phyloP scores from a whole-genome alignment of 1,284 basidiomycete genomes.

The Peniophora sp. region DNA sequence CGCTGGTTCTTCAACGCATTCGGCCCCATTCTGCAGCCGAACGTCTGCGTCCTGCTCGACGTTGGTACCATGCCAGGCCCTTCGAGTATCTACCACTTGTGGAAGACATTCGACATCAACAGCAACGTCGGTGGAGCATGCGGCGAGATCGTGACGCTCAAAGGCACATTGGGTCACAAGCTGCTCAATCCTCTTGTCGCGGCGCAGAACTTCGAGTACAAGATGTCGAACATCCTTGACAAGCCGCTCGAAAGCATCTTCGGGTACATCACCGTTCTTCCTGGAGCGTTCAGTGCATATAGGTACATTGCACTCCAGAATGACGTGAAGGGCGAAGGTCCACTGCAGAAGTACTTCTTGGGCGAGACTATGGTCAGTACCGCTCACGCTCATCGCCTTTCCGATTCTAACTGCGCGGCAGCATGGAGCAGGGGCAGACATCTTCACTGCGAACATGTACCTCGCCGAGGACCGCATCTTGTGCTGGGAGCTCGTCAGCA shows the following conservation, averaged over 20 bases:
- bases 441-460: slow-evolving; percentile 89
- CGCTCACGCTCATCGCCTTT: slow-evolving; percentile 24
- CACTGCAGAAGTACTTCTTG: slow-evolving; percentile 86
- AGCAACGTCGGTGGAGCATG: slow-evolving; percentile 94
- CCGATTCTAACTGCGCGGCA: slow-evolving; percentile 11
- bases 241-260: slow-evolving; percentile 88
- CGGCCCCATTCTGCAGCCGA: slow-evolving; percentile 70
- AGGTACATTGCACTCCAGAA: slow-evolving; percentile 81
- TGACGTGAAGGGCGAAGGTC: slow-evolving; percentile 76
- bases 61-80: slow-evolving; percentile 91
- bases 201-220: slow-evolving; percentile 90
- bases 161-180: slow-evolving; percentile 74
- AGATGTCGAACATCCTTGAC: slow-evolving; percentile 90
- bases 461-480: slow-evolving; percentile 91
- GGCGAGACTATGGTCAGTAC: slow-evolving; percentile 71
- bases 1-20: slow-evolving; percentile 91
- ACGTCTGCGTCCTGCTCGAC: slow-evolving; percentile 91
- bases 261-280: slow-evolving; percentile 85
- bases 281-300: slow-evolving; percentile 91
- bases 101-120: slow-evolving; percentile 97
- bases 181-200: slow-evolving; percentile 78
- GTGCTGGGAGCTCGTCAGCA: slow-evolving; percentile 97
- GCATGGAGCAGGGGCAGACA: slow-evolving; percentile 61
- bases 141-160: slow-evolving; percentile 90
- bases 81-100: slow-evolving; percentile 88